phyloP scores from a whole-genome alignment of 73 alveolate genomes.

The Durusdinium trenchii region DNA sequence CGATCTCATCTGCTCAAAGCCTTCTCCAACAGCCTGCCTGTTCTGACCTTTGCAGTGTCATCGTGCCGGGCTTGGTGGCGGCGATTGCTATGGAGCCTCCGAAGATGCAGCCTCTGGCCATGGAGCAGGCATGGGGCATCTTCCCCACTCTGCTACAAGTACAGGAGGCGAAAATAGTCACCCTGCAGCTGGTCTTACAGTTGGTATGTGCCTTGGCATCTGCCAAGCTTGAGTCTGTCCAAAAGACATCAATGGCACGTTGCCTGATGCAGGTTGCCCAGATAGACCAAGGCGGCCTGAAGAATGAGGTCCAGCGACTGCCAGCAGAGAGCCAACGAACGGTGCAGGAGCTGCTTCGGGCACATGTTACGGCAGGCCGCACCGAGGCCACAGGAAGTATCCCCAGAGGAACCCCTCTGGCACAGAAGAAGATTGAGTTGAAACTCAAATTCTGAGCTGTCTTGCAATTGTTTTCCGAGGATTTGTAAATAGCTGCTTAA shows the following conservation, averaged over 20 bases:
- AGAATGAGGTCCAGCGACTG: constrained; percentile 47
- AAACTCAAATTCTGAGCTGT: constrained; percentile 41
- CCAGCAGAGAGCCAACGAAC: constrained; percentile 64
- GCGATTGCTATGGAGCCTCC: constrained; percentile 74
- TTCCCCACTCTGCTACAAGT: constrained; percentile 48
- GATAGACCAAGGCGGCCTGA: constrained; percentile 47
- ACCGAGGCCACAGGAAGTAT: not conserved
- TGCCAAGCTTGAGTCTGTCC: constrained; percentile 49
- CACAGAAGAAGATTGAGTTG: constrained; percentile 61
- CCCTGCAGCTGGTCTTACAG: constrained; percentile 57
- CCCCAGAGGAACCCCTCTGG: constrained; percentile 28
- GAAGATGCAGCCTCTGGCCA: constrained; percentile 8
- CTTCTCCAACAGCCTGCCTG: constrained; percentile 65
- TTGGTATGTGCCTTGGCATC: constrained; percentile 52
- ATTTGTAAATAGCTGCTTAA: no score
- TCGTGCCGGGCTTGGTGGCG: constrained; percentile 65
- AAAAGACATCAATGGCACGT: constrained; percentile 52
- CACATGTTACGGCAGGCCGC: constrained; percentile 32
- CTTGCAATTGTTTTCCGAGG: no score
- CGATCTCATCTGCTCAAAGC: constrained; percentile 81
- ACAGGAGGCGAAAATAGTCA: constrained; percentile 32
- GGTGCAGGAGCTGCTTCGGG: constrained; percentile 72
- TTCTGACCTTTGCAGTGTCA: constrained; percentile 41
- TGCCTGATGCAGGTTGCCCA: constrained; percentile 90
- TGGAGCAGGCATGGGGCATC: constrained; percentile 72